phyloP scores from a whole-genome alignment of 208 protist species.

The Naegleria lovaniensis region DNA sequence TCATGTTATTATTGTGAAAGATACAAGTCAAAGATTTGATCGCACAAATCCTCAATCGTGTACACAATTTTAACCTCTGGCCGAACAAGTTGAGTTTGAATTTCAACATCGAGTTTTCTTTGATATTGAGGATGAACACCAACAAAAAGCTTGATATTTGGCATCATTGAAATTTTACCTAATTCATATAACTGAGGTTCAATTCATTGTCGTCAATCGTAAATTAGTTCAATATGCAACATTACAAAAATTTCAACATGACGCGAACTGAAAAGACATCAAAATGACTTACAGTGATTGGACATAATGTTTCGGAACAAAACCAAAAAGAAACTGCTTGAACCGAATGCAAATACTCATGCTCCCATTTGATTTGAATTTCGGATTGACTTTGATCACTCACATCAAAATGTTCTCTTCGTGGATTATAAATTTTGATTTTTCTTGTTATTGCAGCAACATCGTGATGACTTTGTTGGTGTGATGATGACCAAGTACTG shows the following conservation, averaged over 20 bases:
- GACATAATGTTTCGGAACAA: not conserved
- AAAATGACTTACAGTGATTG: not conserved
- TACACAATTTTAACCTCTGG: not conserved
- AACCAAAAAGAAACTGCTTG: conserved; percentile 1
- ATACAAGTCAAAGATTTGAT: not conserved
- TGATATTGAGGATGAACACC: not conserved
- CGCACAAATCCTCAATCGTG: not conserved
- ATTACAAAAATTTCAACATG: not conserved
- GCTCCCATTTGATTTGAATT: not conserved
- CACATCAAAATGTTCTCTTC: conserved; percentile 2
- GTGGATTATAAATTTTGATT: not conserved
- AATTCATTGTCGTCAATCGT: no score
- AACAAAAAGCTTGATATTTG: not conserved
- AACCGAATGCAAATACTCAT: not conserved
- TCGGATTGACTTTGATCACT: not conserved
- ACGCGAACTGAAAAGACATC: not conserved
- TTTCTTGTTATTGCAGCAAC: no score
- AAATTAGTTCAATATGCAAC: no score
- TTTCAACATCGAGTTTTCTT: not conserved
- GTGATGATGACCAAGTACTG: no score
- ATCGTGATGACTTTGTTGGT: no score
- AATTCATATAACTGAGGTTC: not conserved
- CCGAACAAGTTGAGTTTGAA: not conserved
- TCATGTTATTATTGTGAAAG: not conserved
- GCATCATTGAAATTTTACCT: not conserved